These are phyloP conservation scores for Collariella sp. DNA, from an alignment of 495 filamentous ascomycete genomes.

Conservation along the genomic window DNA sequence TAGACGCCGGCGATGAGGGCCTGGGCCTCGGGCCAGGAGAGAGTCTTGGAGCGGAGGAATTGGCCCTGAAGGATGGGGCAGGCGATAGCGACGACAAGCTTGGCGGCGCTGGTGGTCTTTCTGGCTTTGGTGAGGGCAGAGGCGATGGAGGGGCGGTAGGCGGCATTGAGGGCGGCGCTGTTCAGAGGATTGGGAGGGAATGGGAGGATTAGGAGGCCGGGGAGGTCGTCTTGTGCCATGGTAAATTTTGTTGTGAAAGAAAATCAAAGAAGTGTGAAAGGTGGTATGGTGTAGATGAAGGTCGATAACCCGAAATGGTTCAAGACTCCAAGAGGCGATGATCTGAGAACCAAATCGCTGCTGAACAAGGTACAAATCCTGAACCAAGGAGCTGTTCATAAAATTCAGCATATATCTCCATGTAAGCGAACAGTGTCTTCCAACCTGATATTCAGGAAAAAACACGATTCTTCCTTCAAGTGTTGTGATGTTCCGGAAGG, in stretches of 20 bases:
- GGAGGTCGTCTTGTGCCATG: slow-evolving; percentile 21
- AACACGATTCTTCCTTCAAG: too few species aligned
- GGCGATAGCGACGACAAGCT: slow-evolving; percentile 47
- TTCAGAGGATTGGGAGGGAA: slow-evolving; percentile 43
- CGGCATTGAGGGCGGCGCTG: slow-evolving; percentile 41
- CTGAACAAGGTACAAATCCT: too few species aligned
- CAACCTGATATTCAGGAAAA: too few species aligned
- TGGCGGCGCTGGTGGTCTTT: slow-evolving; percentile 28
- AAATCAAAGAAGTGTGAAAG: background rate
- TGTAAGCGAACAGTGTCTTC: too few species aligned
- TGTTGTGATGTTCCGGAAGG: too few species aligned
- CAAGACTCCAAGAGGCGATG: too few species aligned
- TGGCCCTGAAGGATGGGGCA: slow-evolving; percentile 43
- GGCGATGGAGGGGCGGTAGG: slow-evolving; percentile 48
- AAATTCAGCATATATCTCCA: too few species aligned
- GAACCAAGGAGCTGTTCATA: too few species aligned
- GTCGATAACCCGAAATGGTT: background rate
- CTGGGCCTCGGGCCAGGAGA: slow-evolving; percentile 55
- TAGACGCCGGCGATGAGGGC: slow-evolving; percentile 67
- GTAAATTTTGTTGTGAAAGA: background rate
- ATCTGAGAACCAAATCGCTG: too few species aligned
- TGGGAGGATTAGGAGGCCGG: slow-evolving; percentile 51
- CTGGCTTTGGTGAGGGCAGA: slow-evolving; percentile 39
- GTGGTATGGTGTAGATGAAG: background rate
- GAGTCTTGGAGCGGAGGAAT: slow-evolving; percentile 40